Conservation (phyloP, 2,329 filamentous ascomycete genomes). For the Pseudovirgaria hyperparasitica region DNA sequence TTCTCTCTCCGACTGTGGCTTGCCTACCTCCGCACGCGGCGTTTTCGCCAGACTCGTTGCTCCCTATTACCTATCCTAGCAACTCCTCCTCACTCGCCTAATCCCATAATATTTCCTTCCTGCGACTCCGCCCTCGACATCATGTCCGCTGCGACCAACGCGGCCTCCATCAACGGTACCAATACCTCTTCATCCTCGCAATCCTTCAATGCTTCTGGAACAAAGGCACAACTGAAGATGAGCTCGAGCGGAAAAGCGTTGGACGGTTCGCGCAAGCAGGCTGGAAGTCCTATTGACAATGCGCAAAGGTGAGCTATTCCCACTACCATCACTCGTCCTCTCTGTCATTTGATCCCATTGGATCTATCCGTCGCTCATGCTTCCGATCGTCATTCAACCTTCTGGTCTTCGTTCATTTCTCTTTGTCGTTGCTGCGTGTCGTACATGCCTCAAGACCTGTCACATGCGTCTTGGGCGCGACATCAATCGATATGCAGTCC, state of each 20-base stretch:
- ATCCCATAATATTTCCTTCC: conserved; percentile 7
- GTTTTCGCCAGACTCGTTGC: conserved; percentile 7
- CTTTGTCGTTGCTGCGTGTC: conserved; percentile 1
- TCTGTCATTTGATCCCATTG: conserved; percentile 1
- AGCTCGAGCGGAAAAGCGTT: conserved; percentile 36
- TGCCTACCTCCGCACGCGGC: too few relatives aligned
- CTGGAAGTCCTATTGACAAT: conserved; percentile 41
- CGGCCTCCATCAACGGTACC: conserved; percentile 16
- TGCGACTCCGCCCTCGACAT: conserved; percentile 6
- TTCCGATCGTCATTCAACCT: conserved; percentile 1
- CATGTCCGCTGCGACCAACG: conserved; percentile 20
- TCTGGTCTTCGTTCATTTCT: neutral
- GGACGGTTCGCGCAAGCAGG: conserved; percentile 42
- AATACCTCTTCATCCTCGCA: conserved; percentile 25
- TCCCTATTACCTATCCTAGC: conserved; percentile 6
- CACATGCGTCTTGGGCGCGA: too few relatives aligned
- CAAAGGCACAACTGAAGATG: conserved; percentile 36
- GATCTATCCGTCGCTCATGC: neutral
- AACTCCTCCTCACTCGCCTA: conserved; percentile 1
- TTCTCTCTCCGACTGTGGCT: too few relatives aligned
- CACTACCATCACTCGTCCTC: neutral
- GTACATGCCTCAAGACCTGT: too few relatives aligned
- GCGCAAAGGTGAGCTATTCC: conserved; percentile 37
- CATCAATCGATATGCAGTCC: too few relatives aligned
- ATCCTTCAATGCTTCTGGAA: conserved; percentile 20